These are phyloP conservation scores for Colletotrichum sp. DNA, from an alignment of 2,329 filamentous ascomycete species.

Conservation along the genomic window DNA sequence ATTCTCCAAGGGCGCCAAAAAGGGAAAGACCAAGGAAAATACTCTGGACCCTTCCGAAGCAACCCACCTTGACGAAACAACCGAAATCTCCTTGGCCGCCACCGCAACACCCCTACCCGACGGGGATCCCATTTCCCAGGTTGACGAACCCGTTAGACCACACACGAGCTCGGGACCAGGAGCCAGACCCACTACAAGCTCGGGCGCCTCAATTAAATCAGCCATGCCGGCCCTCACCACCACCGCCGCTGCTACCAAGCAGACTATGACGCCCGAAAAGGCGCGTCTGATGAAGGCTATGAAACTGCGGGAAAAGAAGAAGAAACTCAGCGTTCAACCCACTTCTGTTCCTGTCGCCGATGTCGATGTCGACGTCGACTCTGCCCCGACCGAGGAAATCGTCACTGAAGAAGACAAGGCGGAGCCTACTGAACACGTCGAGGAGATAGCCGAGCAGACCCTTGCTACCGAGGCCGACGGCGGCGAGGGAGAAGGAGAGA, in stretches of 20 bases:
- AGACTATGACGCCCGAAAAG: slow-evolving; percentile 83
- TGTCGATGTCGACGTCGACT: slow-evolving; percentile 21
- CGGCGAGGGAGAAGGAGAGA: slow-evolving; percentile 27
- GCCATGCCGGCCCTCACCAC: slow-evolving; percentile 30
- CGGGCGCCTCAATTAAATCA: slow-evolving; percentile 47
- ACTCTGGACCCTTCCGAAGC: slow-evolving; percentile 30
- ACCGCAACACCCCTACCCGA: slow-evolving; percentile 40
- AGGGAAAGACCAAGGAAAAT: slow-evolving; percentile 43
- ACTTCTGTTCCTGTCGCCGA: slow-evolving; percentile 28
- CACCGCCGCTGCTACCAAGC: slow-evolving; percentile 46
- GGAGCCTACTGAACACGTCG: slow-evolving; percentile 21
- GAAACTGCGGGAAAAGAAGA: slow-evolving; percentile 85
- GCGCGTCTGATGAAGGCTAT: slow-evolving; percentile 92
- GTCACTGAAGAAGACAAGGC: slow-evolving; percentile 10
- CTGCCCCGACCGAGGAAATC: slow-evolving; percentile 22
- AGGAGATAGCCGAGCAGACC: slow-evolving; percentile 24
- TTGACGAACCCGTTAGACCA: slow-evolving; percentile 31
- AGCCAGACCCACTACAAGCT: slow-evolving; percentile 46
- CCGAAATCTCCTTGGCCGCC: slow-evolving; percentile 36
- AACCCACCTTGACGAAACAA: slow-evolving; percentile 37
- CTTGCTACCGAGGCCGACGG: slow-evolving; percentile 27
- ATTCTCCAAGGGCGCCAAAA: slow-evolving; percentile 62
- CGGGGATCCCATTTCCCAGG: slow-evolving; percentile 28
- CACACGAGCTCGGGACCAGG: slow-evolving; percentile 31
- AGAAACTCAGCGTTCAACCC: slow-evolving; percentile 42